These are phyloP conservation scores for Chlorociboria aeruginascens DNA, from an alignment of 495 filamentous ascomycete genomes.

Conservation along the genomic window DNA sequence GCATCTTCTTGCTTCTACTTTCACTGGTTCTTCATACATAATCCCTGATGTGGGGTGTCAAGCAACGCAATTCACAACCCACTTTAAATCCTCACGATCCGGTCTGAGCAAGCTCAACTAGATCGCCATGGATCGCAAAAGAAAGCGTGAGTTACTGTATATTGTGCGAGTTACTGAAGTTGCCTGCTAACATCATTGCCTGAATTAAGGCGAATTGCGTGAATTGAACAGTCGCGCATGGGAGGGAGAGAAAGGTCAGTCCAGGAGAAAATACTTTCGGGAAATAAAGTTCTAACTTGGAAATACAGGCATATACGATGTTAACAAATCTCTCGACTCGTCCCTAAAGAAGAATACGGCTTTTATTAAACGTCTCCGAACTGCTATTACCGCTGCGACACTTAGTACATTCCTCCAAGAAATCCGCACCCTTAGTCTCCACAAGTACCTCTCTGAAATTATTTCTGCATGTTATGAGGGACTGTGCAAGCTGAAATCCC, in stretches of 20 bases:
- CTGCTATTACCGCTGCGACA: conserved; percentile 68
- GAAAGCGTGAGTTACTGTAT: conserved; percentile 52
- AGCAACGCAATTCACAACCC: conserved; percentile 8
- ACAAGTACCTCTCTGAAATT: conserved; percentile 96
- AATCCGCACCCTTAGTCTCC: conserved; percentile 80
- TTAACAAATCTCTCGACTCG: conserved; percentile 77
- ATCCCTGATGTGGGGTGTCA: conserved; percentile 18
- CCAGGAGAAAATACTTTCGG: not conserved
- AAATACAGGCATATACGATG: conserved; percentile 60
- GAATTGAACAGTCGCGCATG: conserved; percentile 77
- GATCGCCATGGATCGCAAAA: conserved; percentile 62
- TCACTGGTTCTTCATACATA: conserved; percentile 15
- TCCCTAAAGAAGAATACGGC: conserved; percentile 98
- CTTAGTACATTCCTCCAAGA: conserved; percentile 80
- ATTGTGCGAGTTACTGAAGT: conserved; percentile 3
- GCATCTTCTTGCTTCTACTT: conserved; percentile 21
- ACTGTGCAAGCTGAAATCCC: conserved; percentile 78
- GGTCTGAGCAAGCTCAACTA: conserved; percentile 2
- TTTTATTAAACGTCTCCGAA: conserved; percentile 93
- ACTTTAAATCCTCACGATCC: not conserved
- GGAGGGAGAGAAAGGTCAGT: conserved; percentile 73
- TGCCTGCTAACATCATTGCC: conserved; percentile 20
- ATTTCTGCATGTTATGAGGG: conserved; percentile 98
- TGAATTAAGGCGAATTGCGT: conserved; percentile 65
- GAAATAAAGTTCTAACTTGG: conserved; percentile 8